Conservation (phyloP, 306 rosid species). For the Herpetospermum pedunculosum region DNA sequence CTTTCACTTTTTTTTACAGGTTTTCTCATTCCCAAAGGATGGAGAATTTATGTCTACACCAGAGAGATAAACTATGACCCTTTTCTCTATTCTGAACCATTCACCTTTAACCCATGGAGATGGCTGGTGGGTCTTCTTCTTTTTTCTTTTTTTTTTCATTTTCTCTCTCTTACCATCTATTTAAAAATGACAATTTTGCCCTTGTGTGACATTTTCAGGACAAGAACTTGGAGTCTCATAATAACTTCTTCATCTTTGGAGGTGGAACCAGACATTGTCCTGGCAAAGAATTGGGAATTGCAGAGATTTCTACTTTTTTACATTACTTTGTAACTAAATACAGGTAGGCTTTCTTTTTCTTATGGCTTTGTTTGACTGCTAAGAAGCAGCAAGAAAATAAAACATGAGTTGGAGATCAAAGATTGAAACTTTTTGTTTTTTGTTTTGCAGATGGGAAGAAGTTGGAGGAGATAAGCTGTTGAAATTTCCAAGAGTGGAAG, state of each 20-base stretch:
- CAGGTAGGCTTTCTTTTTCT: conserved; percentile 36
- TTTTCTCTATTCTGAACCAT: conserved; percentile 69
- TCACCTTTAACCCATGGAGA: conserved; percentile 87
- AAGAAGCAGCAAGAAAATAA: not conserved
- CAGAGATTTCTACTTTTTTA: conserved; percentile 76
- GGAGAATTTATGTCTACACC: conserved; percentile 93
- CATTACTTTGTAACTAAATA: conserved; percentile 89
- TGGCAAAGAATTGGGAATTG: conserved; percentile 86
- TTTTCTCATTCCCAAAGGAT: conserved; percentile 75
- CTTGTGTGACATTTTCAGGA: conserved; percentile 33
- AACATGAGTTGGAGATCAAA: not conserved
- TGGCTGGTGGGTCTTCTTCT: conserved; percentile 62
- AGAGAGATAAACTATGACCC: conserved; percentile 81
- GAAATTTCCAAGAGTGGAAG: conserved; percentile 95
- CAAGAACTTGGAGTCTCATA: conserved; percentile 43
- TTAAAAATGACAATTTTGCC: conserved; percentile 6
- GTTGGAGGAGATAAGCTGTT: conserved; percentile 79
- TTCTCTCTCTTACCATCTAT: not conserved
- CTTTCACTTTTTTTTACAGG: conserved; percentile 36
- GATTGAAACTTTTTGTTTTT: not conserved
- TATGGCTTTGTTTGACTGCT: not conserved
- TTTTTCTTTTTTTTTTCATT: not conserved
- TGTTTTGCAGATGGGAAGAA: conserved; percentile 83
- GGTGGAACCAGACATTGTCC: conserved; percentile 90
- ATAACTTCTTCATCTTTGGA: conserved; percentile 65